Evolutionary conservation across 768 basidiomycete genomes (phyloP).

Genomic region (Tricholoma matsutake): DNA sequence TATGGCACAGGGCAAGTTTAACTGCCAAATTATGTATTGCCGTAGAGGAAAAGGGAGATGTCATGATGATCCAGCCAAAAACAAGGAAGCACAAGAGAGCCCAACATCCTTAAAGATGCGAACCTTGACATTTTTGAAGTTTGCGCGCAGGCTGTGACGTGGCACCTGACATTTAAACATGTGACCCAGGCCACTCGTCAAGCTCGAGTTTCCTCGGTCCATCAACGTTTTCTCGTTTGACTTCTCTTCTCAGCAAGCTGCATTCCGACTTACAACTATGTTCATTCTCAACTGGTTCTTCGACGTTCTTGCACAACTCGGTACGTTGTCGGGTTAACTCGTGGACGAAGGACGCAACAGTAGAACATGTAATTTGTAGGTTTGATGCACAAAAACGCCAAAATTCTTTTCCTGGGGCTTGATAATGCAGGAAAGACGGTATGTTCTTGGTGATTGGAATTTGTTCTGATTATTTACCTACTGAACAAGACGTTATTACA

Average conservation of each 20-base stretch:
- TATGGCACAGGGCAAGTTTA: no score
- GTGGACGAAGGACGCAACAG: not conserved
- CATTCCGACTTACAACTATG: slow-evolving; percentile 41
- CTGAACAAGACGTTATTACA: slow-evolving; percentile 80
- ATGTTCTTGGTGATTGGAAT: slow-evolving; percentile 22
- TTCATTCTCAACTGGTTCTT: slow-evolving; percentile 95
- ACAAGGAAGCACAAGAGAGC: no score
- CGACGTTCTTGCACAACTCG: slow-evolving; percentile 91
- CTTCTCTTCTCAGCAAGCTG: not conserved
- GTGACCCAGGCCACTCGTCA: not conserved
- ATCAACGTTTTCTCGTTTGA: slow-evolving; percentile 4
- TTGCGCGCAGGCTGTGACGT: no score
- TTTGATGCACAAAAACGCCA: slow-evolving; percentile 95
- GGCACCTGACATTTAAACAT: not conserved
- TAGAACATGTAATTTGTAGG: slow-evolving; percentile 44
- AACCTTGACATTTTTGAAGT: no score
- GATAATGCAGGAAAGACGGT: slow-evolving; percentile 99
- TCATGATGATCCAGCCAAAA: no score
- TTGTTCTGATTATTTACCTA: slow-evolving; percentile 3
- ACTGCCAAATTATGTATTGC: no score
- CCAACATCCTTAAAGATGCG: no score
- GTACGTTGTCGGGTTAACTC: slow-evolving; percentile 41
- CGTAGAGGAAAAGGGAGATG: no score
- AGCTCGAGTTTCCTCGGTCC: not conserved
- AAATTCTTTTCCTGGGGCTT: slow-evolving; percentile 97